These are phyloP conservation scores for Hypomyces perniciosus DNA, from an alignment of 2,329 filamentous ascomycete species.

Conservation along the genomic window DNA sequence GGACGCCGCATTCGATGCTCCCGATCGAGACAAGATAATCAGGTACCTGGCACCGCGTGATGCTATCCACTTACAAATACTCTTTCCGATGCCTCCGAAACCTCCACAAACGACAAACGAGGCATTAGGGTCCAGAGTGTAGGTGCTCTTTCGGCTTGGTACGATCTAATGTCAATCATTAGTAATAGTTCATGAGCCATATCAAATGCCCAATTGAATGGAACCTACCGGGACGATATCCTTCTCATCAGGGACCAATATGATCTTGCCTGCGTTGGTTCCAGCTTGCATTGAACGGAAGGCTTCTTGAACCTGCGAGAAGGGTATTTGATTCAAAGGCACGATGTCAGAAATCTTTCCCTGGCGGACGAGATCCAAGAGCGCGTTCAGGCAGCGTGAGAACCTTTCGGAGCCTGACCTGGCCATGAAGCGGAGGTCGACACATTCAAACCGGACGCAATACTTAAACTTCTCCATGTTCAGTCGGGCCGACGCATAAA, in stretches of 20 bases:
- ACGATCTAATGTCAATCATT: not conserved
- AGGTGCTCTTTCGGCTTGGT: not conserved
- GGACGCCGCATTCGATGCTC: constrained; percentile 14
- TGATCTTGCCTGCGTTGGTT: constrained; percentile 14
- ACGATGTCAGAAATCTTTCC: not conserved
- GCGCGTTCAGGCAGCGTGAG: not conserved
- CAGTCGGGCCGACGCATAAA: constrained; percentile 29
- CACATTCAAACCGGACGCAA: not conserved
- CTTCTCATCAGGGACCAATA: not conserved
- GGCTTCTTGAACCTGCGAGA: not conserved
- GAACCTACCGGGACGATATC: constrained; percentile 7
- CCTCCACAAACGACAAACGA: constrained; percentile 46
- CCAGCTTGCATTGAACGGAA: constrained; percentile 15
- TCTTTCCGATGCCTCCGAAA: constrained; percentile 42
- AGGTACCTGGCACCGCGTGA: constrained; percentile 21
- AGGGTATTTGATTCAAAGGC: too few relatives aligned
- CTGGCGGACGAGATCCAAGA: not conserved
- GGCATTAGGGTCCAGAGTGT: constrained; percentile 20
- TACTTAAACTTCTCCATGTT: not conserved
- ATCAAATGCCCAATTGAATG: too few relatives aligned
- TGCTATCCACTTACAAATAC: constrained; percentile 33
- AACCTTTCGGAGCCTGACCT: not conserved
- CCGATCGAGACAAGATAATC: constrained; percentile 22
- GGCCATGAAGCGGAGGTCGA: not conserved
- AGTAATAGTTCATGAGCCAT: not conserved